phyloP scores from a whole-genome alignment of 352 stramenopile species.

The Phytophthora boehmeriae region DNA sequence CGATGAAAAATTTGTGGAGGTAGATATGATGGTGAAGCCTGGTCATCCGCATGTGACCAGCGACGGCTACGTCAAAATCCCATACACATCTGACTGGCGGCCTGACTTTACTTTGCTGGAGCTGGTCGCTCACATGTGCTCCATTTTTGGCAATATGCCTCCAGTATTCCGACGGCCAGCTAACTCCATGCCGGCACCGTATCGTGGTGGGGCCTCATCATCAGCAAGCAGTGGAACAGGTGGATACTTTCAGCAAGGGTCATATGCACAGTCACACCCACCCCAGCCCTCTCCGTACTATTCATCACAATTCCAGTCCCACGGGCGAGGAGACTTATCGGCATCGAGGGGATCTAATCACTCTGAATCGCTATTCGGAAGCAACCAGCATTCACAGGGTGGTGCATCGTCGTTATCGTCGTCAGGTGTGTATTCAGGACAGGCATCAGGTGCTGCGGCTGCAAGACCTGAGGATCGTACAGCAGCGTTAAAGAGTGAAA shows the following conservation, averaged over 20 bases:
- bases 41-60: constrained; percentile 87
- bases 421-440: constrained; percentile 21
- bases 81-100: constrained; percentile 85
- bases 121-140: constrained; percentile 88
- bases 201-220: constrained; percentile 27
- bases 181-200: constrained; percentile 39
- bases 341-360: constrained; percentile 14
- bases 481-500: constrained; percentile 65
- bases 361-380: constrained; percentile 54
- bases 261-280: constrained; percentile 35
- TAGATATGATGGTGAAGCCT: constrained; percentile 88
- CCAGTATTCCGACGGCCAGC: constrained; percentile 80
- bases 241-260: constrained; percentile 56
- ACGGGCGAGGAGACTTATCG: constrained; percentile 25
- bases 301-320: constrained; percentile 33
- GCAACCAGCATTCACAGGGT: constrained; percentile 24
- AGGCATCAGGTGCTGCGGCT: constrained; percentile 8
- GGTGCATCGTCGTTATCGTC: constrained; percentile 19
- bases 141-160: constrained; percentile 89
- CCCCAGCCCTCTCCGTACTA: constrained; percentile 43
- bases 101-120: constrained; percentile 87
- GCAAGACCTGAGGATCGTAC: constrained; percentile 45
- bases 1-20: not conserved
- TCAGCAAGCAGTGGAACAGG: constrained; percentile 26
- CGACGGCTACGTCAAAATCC: constrained; percentile 86